Conservation (phyloP, 495 filamentous ascomycete genomes). For the Talaromyces nanjingensis region DNA sequence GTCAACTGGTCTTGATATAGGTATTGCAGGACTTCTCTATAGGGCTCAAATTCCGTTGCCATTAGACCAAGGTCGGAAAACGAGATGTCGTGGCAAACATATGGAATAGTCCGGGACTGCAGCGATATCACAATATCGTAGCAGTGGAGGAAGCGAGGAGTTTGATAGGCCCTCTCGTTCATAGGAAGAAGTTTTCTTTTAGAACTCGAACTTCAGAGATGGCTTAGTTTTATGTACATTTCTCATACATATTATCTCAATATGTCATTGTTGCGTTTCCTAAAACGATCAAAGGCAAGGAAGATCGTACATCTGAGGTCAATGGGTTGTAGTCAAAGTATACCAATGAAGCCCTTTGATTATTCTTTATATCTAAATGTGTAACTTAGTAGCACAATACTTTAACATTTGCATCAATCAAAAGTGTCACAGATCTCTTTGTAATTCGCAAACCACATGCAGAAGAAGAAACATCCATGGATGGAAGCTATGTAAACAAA, state of each 20-base stretch:
- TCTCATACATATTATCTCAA: slow-evolving; percentile 2
- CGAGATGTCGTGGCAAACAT: neutral
- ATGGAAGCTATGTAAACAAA: neutral
- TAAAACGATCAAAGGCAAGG: neutral
- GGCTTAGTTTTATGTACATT: neutral
- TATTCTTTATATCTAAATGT: slow-evolving; percentile 1
- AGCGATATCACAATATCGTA: neutral
- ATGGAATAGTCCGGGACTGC: neutral
- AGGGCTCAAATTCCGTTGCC: neutral
- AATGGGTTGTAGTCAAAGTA: neutral
- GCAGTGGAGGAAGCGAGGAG: slow-evolving; percentile 1
- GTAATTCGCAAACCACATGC: neutral
- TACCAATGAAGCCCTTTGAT: neutral
- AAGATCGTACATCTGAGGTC: neutral
- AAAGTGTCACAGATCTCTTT: neutral
- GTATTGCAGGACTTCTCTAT: neutral
- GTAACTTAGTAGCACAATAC: neutral
- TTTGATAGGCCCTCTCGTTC: neutral
- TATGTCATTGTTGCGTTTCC: neutral
- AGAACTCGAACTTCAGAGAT: neutral
- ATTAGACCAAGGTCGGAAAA: neutral
- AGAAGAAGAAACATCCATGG: neutral
- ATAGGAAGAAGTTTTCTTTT: neutral
- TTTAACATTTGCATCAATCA: neutral
- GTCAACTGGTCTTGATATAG: neutral